Evolutionary conservation across 768 basidiomycete genomes (phyloP).

Genomic region (Chalciporus piperatus): DNA sequence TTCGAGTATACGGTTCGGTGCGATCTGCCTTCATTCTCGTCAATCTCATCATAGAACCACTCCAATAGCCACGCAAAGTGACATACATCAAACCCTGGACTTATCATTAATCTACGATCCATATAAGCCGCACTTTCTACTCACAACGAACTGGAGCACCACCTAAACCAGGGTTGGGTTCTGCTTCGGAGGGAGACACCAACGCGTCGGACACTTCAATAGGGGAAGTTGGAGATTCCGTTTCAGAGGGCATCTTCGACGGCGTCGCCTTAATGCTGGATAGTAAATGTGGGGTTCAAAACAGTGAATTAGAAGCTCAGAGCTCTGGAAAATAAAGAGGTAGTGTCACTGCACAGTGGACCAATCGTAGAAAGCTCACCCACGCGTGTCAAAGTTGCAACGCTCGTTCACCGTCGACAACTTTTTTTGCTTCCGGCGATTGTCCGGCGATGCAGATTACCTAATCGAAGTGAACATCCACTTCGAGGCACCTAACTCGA

Average conservation of each 20-base stretch:
- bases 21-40: conserved; percentile 62
- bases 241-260: conserved; percentile 18
- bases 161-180: conserved; percentile 71
- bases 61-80: conserved; percentile 2
- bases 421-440: background rate
- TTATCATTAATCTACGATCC: conserved; percentile 10
- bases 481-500: too few species aligned
- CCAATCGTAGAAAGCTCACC: conserved; percentile 5
- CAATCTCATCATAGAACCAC: conserved; percentile 15
- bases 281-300: background rate
- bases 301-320: background rate
- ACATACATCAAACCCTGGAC: conserved; percentile 82
- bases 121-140: conserved; percentile 29
- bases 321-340: background rate
- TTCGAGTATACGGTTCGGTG: conserved; percentile 79
- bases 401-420: background rate
- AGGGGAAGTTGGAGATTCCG: conserved; percentile 37
- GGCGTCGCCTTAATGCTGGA: background rate
- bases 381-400: background rate
- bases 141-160: conserved; percentile 80
- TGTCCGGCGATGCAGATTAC: background rate
- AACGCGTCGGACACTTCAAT: conserved; percentile 63
- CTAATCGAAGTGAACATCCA: too few species aligned
- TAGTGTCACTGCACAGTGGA: background rate
- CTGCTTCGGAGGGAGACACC: conserved; percentile 48